Evolutionary conservation across 116 monocot species (phyloP), one percentile per base, ranked within the genome.

Genomic region (Papilionanthe hybrid): DNA sequence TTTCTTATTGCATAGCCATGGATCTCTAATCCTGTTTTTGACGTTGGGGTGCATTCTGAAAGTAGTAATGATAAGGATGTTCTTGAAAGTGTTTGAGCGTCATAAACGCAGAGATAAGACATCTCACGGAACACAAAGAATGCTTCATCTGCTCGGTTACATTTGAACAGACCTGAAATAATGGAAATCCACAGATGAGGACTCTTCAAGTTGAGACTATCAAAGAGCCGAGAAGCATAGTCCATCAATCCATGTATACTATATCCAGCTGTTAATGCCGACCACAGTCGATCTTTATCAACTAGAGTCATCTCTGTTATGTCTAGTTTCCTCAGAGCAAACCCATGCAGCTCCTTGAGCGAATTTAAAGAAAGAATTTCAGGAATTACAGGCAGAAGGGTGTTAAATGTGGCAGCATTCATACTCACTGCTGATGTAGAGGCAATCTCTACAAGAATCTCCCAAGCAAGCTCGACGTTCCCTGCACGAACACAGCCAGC

Each of bases 1-100:
- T 81, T 85, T 68, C 87, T 85, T 69, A 81, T 87, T 28, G 87
- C 90, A 82, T 92, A 90, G 42, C 82, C 94, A 84, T 94, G 94
- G 77, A 94, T 92, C 79, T 94, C 94, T 57, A 87, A 63, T 41
- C 94, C 94, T 42, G 53, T 45, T 77, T 83, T 94, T 23, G 66
- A 72, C 42, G 12, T 5, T 15, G 0, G 23, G 57, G 71, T 23
- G 57, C 90, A 88, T 58, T 81, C 79, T 2, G 94, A 87, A 12
- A 94, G 86, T 19, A 92, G 56, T 79, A 87, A 68, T 28, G 94
- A 84, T 9, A 94, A 72, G 3, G 85, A 85, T 63, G 90, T 81
- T 80, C 75, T 90, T 1, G 92, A 85, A 5, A 94, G 50, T 71
- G 78, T 28, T 79, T 80, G 78, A 1, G 42, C 80, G 28, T 88